Conservation (phyloP, 768 basidiomycete genomes). For the Agrocybe chaxingu region DNA sequence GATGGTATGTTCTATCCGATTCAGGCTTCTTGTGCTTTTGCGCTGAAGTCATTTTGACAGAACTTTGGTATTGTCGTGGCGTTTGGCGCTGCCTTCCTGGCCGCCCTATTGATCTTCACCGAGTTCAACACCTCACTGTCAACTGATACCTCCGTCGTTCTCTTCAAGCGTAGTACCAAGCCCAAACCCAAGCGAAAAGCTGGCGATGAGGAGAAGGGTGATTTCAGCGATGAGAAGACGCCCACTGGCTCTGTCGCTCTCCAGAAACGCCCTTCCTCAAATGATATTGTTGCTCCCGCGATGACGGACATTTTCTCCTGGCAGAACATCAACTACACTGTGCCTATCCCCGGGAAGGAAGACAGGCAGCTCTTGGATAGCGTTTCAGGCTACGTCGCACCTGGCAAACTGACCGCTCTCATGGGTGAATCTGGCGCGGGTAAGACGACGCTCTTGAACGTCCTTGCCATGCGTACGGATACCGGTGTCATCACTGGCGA, state of each 20-base stretch:
- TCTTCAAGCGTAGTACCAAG: constrained; percentile 62
- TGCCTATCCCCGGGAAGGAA: constrained; percentile 48
- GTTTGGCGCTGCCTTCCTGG: constrained; percentile 48
- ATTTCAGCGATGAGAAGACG: constrained; percentile 20
- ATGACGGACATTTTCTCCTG: constrained; percentile 75
- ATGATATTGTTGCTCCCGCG: constrained; percentile 15
- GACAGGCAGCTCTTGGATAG: constrained; percentile 58
- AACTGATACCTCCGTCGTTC: constrained; percentile 36
- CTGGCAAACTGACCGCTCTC: constrained; percentile 76
- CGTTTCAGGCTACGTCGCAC: constrained; percentile 78
- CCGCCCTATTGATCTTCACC: constrained; percentile 55
- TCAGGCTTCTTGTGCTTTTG: constrained; percentile 4
- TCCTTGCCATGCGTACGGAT: constrained; percentile 47
- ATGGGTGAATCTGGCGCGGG: constrained; percentile 62
- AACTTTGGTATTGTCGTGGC: constrained; percentile 69
- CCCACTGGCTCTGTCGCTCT: constrained; percentile 14
- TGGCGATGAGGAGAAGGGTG: constrained; percentile 20
- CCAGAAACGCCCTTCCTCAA: constrained; percentile 14
- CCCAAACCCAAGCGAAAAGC: constrained; percentile 11
- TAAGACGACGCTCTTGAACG: constrained; percentile 60
- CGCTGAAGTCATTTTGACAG: neutral
- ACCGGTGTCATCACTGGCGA: constrained; percentile 50
- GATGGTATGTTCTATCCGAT: constrained; percentile 28
- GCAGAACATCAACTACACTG: constrained; percentile 67
- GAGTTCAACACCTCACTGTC: constrained; percentile 47